phyloP scores from a whole-genome alignment of 2,329 filamentous ascomycete species.

The Fusarium lateritium region DNA sequence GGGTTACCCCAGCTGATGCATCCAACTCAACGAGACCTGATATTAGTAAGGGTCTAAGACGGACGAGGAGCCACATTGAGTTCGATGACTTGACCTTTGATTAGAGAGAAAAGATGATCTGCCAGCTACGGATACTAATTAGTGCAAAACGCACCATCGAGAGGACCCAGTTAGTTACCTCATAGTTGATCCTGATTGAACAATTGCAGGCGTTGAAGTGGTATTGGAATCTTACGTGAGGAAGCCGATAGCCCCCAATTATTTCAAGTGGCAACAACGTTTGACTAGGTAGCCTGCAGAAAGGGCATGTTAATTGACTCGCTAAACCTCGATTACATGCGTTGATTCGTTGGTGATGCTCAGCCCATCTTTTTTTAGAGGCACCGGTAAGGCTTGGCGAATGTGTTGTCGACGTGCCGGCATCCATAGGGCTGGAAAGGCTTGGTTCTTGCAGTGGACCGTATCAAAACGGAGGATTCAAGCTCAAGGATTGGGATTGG shows the following conservation, averaged over 20 bases:
- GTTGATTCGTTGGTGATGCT: neutral
- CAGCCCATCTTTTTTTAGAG: conserved; percentile 11
- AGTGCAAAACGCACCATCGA: neutral
- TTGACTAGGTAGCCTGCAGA: conserved; percentile 7
- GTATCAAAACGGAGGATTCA: neutral
- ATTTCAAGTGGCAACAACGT: neutral
- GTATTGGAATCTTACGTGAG: conserved; percentile 30
- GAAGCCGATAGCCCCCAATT: conserved; percentile 23
- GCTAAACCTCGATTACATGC: neutral
- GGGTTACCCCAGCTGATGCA: neutral
- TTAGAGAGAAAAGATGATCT: conserved; percentile 3
- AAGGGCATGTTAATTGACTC: neutral
- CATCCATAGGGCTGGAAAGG: conserved; percentile 18
- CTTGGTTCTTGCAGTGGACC: neutral
- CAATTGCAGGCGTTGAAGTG: conserved; percentile 1
- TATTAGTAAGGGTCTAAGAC: neutral
- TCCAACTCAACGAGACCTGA: neutral
- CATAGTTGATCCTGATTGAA: conserved; percentile 2
- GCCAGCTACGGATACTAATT: neutral
- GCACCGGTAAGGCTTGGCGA: conserved; percentile 13
- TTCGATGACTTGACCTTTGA: conserved; percentile 12
- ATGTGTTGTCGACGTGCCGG: neutral
- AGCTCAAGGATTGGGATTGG: neutral
- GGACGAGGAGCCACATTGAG: neutral
- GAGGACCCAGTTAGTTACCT: neutral